A percentile compares a stretch with the other conserved stretches of the same genome.
These are phyloP conservation scores for Apiotrichum akiyoshidainum DNA, from an alignment of 1,284 basidiomycete genomes.

Conservation along the genomic window DNA sequence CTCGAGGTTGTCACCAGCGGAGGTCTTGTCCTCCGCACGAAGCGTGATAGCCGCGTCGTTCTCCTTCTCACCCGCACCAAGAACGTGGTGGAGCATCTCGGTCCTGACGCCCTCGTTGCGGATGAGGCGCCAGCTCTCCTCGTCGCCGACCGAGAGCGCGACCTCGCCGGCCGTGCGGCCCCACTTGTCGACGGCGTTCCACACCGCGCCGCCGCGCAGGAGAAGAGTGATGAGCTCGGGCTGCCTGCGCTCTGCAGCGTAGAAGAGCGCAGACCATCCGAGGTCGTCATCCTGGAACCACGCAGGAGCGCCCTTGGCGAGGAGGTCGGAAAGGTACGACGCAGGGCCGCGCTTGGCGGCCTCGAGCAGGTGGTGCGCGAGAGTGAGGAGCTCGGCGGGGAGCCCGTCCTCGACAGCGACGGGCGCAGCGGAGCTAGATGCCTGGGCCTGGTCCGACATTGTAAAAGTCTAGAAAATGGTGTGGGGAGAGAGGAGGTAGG, in stretches of 20 bases:
- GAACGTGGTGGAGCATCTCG: conserved; percentile 53
- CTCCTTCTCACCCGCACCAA: conserved; percentile 20
- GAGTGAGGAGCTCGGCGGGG: conserved; percentile 15
- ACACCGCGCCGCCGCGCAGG: conserved; percentile 78
- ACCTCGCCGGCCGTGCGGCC: conserved; percentile 83
- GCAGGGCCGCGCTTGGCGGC: conserved; percentile 51
- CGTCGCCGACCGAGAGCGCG: conserved; percentile 76
- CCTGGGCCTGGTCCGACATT: no score
- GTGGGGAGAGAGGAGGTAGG: no score
- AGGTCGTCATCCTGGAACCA: conserved; percentile 87
- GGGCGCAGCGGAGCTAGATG: no score
- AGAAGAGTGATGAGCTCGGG: conserved; percentile 63
- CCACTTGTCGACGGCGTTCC: conserved; percentile 82
- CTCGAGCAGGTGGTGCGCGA: conserved; percentile 31
- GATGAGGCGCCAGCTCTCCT: conserved; percentile 67
- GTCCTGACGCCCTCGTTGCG: conserved; percentile 77
- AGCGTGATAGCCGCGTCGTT: conserved; percentile 34
- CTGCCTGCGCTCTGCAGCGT: conserved; percentile 74
- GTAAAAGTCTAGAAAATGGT: no score
- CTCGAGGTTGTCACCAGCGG: conserved; percentile 67
- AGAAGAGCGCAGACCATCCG: conserved; percentile 81
- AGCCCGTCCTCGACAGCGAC: conserved; percentile 4
- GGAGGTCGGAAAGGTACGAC: conserved; percentile 57
- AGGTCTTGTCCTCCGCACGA: conserved; percentile 59
- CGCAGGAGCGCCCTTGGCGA: conserved; percentile 73